Evolutionary conservation across 371 early-diverging fungal genomes (phyloP).

Genomic region (Lichtheimia hyalospora): DNA sequence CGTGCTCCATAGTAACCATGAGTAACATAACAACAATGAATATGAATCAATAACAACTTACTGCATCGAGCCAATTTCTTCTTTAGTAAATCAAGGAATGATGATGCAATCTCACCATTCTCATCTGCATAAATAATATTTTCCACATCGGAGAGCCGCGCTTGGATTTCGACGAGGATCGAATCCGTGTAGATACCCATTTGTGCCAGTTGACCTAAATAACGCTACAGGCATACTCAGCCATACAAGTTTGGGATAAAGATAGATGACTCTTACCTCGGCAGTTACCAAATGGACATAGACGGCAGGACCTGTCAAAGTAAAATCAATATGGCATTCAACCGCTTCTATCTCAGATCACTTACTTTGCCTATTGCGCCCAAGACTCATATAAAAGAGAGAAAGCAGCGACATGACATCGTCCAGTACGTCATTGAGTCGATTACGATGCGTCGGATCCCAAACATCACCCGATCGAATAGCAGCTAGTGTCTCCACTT

Average conservation of each 20-base stretch:
- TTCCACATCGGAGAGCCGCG: constrained; percentile 60
- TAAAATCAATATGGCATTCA: neutral
- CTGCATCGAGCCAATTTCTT: constrained; percentile 58
- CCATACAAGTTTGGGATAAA: neutral
- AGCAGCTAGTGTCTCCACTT: constrained; percentile 54
- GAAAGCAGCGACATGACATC: constrained; percentile 79
- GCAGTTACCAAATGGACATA: constrained; percentile 79
- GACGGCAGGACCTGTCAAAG: constrained; percentile 62
- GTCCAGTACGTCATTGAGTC: constrained; percentile 75
- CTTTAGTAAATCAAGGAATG: constrained; percentile 56
- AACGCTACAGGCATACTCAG: constrained; percentile 48
- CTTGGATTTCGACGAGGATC: constrained; percentile 62
- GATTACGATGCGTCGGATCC: constrained; percentile 49
- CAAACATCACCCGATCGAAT: constrained; percentile 46
- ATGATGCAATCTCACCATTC: constrained; percentile 27
- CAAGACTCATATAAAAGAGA: constrained; percentile 77
- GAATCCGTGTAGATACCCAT: constrained; percentile 70
- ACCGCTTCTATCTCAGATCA: neutral
- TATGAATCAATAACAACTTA: constrained; percentile 25
- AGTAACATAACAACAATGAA: neutral
- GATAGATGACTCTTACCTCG: constrained; percentile 50
- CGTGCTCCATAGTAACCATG: constrained; percentile 22
- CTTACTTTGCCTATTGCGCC: constrained; percentile 71
- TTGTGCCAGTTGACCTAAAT: constrained; percentile 66
- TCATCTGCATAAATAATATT: constrained; percentile 54